Evolutionary conservation across 2,329 filamentous ascomycete species (phyloP).

Genomic region (Fusarium anthophilum): DNA sequence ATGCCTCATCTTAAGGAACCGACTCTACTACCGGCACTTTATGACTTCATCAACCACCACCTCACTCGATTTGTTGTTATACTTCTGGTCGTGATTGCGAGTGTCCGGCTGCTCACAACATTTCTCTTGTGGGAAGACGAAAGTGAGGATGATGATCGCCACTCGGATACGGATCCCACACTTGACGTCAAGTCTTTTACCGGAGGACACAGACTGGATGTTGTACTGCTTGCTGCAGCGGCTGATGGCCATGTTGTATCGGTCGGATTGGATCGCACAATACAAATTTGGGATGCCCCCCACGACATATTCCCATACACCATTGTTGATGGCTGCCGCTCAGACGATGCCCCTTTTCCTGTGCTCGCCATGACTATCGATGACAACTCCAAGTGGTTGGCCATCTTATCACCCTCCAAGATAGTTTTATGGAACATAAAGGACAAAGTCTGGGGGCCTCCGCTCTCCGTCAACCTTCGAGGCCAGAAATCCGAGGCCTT

Average conservation of each 20-base stretch:
- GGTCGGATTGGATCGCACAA: conserved; percentile 74
- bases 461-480: conserved; percentile 58
- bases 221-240: conserved; percentile 71
- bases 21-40: conserved; percentile 52
- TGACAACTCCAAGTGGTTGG: conserved; percentile 70
- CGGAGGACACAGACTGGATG: conserved; percentile 73
- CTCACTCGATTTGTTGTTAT: conserved; percentile 68
- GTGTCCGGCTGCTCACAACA: conserved; percentile 76
- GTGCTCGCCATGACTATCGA: conserved; percentile 73
- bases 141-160: conserved; percentile 55
- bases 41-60: conserved; percentile 74
- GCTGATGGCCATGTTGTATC: conserved; percentile 73
- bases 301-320: conserved; percentile 54
- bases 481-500: conserved; percentile 70
- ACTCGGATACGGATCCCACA: conserved; percentile 56
- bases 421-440: conserved; percentile 72
- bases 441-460: conserved; percentile 65
- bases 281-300: conserved; percentile 73
- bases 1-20: conserved; percentile 59
- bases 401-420: conserved; percentile 67
- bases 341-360: conserved; percentile 61
- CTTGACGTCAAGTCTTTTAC: conserved; percentile 69
- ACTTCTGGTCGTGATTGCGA: conserved; percentile 69
- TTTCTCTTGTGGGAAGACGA: conserved; percentile 76
- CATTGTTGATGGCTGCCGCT: conserved; percentile 52